Base-by-base conservation (phyloP, 2,329 filamentous ascomycete genomes). In the Fusarium nisikadoi region DNA sequence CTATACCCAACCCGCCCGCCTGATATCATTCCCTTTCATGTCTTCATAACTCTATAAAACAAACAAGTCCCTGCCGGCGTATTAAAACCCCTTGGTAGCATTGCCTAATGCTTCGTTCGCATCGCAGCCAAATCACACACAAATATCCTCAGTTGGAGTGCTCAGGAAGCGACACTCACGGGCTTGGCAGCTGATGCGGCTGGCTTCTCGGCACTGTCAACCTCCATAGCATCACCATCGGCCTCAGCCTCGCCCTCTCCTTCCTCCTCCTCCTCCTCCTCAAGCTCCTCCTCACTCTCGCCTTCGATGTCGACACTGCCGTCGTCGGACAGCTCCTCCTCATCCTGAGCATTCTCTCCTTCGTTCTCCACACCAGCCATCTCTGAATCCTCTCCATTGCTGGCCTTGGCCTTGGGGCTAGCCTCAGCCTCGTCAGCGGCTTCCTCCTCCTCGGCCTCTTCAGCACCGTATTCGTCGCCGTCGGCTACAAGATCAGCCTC, bases 401-500 rank as follows among this genome's bases (percentile, higher is more conserved):
- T 79, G 25, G 79, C 76, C 42, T 82, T 83, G 23, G 83, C 84
- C 59, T 87, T 84, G 64, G 86, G 76, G 14, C 80, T 81, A 9
- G 83, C 85, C 49, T 87, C 84, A 33, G 36, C 65, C 33, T 83
- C 84, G 13, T 86, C 64, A 41, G 87, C 88, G 17, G 83, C 89
- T n/a, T 88, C 90, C 58, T 91, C 91, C 57, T 91, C 91, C 52
- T 94, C 94, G 20, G 90, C 90, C 81, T 97, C 95, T 62, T 98
- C 96, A 27, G 93, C 94, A 70, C 95, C 96, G 79, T 99, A 99
- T 75, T 93, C 90, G 31, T 93, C 92, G 76, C 97, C 96, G 76
- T 98, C 95, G 46, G 92, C 92, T 56, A 89, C 88, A 47, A 92
- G 88, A 79, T 99, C 97, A 58, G 95, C 96, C 81, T 99, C 96